Percentiles rank a stretch among this genome's conserved stretches.
Evolutionary conservation across 176 grass and related monocot species (phyloP).

Genomic region (Triticum monococcum): DNA sequence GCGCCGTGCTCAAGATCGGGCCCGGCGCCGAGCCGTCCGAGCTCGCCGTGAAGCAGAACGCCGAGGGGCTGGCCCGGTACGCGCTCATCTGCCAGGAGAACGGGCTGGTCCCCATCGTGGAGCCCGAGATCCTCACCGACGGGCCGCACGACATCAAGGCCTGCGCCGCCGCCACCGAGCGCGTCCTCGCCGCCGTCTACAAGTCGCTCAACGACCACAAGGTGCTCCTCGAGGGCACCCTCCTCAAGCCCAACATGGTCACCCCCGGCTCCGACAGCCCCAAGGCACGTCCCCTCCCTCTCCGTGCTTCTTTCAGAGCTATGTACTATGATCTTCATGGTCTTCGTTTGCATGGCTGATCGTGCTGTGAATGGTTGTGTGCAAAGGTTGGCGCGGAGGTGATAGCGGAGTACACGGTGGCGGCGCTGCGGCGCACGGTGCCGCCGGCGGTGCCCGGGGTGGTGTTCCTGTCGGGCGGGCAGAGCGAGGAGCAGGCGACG

Average conservation of each 20-base stretch:
- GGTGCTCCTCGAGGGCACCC: slow-evolving; percentile 83
- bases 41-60: slow-evolving; percentile 71
- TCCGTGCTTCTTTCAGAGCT: not conserved
- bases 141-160: slow-evolving; percentile 65
- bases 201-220: slow-evolving; percentile 93
- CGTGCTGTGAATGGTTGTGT: not conserved
- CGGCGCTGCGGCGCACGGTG: slow-evolving; percentile 77
- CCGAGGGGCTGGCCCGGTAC: slow-evolving; percentile 86
- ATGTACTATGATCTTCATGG: not conserved
- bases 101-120: slow-evolving; percentile 87
- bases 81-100: slow-evolving; percentile 86
- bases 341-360: not conserved
- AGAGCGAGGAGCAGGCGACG: slow-evolving; percentile 89
- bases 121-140: slow-evolving; percentile 95
- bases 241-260: slow-evolving; percentile 95
- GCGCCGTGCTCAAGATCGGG: slow-evolving; percentile 88
- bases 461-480: slow-evolving; percentile 91
- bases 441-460: slow-evolving; percentile 82
- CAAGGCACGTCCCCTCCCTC: slow-evolving; percentile 45
- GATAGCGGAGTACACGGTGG: slow-evolving; percentile 82
- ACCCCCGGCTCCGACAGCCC: slow-evolving; percentile 86
- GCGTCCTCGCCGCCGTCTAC: slow-evolving; percentile 74
- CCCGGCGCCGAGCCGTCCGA: slow-evolving; percentile 60
- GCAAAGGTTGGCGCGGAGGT: slow-evolving; percentile 58
- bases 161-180: slow-evolving; percentile 81